These are phyloP conservation scores for Achaetomium macrosporum DNA, from an alignment of 2,329 filamentous ascomycete genomes.

Conservation along the genomic window DNA sequence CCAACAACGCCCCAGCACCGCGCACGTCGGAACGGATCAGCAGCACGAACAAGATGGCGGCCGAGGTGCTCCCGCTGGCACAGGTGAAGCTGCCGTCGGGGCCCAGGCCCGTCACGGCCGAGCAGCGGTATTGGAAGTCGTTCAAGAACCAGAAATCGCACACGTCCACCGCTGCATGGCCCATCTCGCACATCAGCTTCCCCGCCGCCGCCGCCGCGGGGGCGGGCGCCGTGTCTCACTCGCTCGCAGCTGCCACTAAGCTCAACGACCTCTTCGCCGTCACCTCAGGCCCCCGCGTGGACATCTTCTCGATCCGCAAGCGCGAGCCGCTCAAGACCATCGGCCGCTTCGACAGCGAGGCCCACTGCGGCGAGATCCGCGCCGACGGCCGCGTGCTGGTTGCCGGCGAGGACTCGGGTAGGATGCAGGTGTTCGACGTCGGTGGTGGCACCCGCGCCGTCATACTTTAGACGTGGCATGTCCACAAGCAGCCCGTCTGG, in stretches of 20 bases:
- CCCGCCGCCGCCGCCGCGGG: conserved; percentile 44
- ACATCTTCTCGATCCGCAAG: conserved; percentile 88
- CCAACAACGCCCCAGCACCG: too few relatives aligned
- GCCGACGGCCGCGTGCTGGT: conserved; percentile 84
- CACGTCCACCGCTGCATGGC: conserved; percentile 82
- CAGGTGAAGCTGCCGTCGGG: conserved; percentile 78
- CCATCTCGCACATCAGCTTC: conserved; percentile 84
- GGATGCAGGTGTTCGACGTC: conserved; percentile 93
- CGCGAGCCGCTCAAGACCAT: conserved; percentile 92
- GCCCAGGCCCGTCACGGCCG: conserved; percentile 76
- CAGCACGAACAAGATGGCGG: conserved; percentile 78
- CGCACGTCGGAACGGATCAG: too few relatives aligned
- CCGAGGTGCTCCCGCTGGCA: conserved; percentile 73
- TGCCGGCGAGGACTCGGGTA: conserved; percentile 84
- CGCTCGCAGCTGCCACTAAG: conserved; percentile 39
- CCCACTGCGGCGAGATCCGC: conserved; percentile 82
- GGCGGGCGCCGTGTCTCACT: conserved; percentile 30
- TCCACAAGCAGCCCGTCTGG: conserved; percentile 93
- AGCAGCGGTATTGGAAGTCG: conserved; percentile 93
- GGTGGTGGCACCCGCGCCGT: conserved; percentile 62
- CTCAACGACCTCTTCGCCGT: conserved; percentile 76
- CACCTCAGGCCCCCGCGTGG: conserved; percentile 84
- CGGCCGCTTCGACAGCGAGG: conserved; percentile 85
- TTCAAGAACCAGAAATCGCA: conserved; percentile 90
- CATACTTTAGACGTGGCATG: conserved; percentile 90